Conservation (phyloP, 192 early-diverging fungal species). For the Pilobolus umbonatus region DNA sequence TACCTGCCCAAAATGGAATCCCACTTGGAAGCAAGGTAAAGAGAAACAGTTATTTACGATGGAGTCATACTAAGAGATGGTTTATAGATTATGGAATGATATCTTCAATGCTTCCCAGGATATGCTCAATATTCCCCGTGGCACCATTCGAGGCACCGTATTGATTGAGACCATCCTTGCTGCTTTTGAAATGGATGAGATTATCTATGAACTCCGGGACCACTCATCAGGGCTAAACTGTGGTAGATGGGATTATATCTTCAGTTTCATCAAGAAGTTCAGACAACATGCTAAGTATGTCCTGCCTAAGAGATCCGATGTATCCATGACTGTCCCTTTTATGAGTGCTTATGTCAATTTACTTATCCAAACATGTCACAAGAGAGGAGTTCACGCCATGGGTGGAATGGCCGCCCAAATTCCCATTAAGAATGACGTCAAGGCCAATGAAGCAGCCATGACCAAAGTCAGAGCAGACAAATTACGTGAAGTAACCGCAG, state of each 20-base stretch:
- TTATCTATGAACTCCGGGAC: conserved; percentile 97
- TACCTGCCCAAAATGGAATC: conserved; percentile 99
- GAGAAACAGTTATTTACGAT: conserved; percentile 19
- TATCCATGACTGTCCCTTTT: conserved; percentile 94
- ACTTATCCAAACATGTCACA: conserved; percentile 97
- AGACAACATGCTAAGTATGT: conserved; percentile 80
- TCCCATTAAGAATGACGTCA: conserved; percentile 91
- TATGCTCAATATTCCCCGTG: conserved; percentile 80
- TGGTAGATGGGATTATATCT: conserved; percentile 99
- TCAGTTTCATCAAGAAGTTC: conserved; percentile 97
- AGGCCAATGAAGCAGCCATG: conserved; percentile 88
- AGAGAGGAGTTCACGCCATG: conserved; percentile 98
- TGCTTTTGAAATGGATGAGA: conserved; percentile 99
- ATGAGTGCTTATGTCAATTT: conserved; percentile 98
- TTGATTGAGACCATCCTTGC: conserved; percentile 97
- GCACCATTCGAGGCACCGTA: conserved; percentile 94
- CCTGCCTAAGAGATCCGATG: conserved; percentile 86
- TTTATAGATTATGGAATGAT: conserved; percentile 95
- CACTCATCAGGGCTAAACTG: conserved; percentile 99
- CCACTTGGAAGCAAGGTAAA: conserved; percentile 80
- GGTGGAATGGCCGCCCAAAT: conserved; percentile 99
- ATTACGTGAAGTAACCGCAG: conserved; percentile 90
- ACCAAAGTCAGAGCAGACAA: conserved; percentile 94
- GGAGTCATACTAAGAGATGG: not conserved
- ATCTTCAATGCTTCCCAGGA: conserved; percentile 95